These are phyloP conservation scores for Jacaranda mimosifolia DNA, from an alignment of 257 asterid species.

Conservation along the genomic window DNA sequence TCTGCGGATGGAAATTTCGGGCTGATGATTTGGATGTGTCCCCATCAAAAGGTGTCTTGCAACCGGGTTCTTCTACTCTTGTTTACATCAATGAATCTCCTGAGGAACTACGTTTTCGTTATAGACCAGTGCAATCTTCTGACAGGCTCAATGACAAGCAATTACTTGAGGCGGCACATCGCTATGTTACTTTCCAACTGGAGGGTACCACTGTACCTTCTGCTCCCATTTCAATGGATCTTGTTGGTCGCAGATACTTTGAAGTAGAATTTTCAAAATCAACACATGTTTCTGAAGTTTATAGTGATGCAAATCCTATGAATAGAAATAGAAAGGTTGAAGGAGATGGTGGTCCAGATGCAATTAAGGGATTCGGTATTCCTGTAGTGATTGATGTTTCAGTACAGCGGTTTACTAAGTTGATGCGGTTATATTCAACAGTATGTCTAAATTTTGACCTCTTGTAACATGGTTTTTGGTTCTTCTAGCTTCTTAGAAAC, in stretches of 20 bases:
- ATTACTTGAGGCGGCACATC: constrained; percentile 70
- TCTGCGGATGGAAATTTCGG: constrained; percentile 61
- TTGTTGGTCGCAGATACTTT: constrained; percentile 90
- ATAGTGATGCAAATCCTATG: constrained; percentile 45
- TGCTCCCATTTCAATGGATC: constrained; percentile 94
- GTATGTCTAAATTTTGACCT: constrained; percentile 53
- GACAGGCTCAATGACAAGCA: constrained; percentile 73
- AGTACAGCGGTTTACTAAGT: constrained; percentile 79
- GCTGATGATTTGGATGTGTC: constrained; percentile 64
- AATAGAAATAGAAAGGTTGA: constrained; percentile 51
- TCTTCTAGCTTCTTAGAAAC: constrained; percentile 39
- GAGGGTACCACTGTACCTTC: constrained; percentile 89
- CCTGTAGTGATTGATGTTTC: constrained; percentile 98
- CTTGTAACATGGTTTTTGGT: constrained; percentile 21
- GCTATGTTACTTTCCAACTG: constrained; percentile 78
- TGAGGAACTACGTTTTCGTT: constrained; percentile 69
- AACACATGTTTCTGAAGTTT: constrained; percentile 58
- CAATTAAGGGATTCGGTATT: constrained; percentile 68
- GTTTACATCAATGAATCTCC: constrained; percentile 79
- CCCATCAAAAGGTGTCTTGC: constrained; percentile 66
- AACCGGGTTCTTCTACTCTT: constrained; percentile 81
- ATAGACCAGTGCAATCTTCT: constrained; percentile 70
- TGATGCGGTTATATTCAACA: constrained; percentile 86
- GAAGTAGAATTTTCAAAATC: constrained; percentile 87
- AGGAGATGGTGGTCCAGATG: constrained; percentile 52